Evolutionary conservation across 2,329 filamentous ascomycete species (phyloP).

Genomic region (Aschersonia sp.): DNA sequence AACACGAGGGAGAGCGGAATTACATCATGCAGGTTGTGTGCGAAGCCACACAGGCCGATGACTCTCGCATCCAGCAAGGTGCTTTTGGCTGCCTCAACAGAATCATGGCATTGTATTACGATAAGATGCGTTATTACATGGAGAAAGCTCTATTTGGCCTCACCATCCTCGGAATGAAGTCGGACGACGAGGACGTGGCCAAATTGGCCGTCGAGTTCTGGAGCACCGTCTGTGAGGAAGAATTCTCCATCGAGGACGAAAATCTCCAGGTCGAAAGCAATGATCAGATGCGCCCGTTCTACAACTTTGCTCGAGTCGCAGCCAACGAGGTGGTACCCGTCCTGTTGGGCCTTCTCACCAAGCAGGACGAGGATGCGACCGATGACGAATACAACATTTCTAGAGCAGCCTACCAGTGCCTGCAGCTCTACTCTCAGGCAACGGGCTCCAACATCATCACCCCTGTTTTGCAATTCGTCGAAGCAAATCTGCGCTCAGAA

Average conservation of each 20-base stretch:
- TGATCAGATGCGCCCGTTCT: slow-evolving; percentile 79
- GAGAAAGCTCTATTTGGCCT: slow-evolving; percentile 97
- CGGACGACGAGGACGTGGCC: slow-evolving; percentile 89
- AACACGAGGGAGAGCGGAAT: slow-evolving; percentile 97
- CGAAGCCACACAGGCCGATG: slow-evolving; percentile 90
- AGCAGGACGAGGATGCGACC: slow-evolving; percentile 92
- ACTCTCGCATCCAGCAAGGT: slow-evolving; percentile 84
- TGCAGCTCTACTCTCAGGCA: slow-evolving; percentile 89
- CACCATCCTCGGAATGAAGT: slow-evolving; percentile 98
- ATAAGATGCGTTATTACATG: slow-evolving; percentile 99
- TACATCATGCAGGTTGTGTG: slow-evolving; percentile 99
- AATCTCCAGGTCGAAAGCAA: slow-evolving; percentile 65
- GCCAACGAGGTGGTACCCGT: slow-evolving; percentile 91
- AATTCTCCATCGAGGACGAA: slow-evolving; percentile 95
- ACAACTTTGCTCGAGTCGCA: slow-evolving; percentile 89
- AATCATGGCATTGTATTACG: slow-evolving; percentile 98
- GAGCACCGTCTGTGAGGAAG: slow-evolving; percentile 99
- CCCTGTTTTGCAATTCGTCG: slow-evolving; percentile 81
- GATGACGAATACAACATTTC: slow-evolving; percentile 98
- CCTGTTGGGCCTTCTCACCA: slow-evolving; percentile 74
- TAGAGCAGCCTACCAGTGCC: slow-evolving; percentile 87
- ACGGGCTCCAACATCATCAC: slow-evolving; percentile 74
- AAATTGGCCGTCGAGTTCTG: slow-evolving; percentile 98
- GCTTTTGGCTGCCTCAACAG: slow-evolving; percentile 96
- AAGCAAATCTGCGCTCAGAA: slow-evolving; percentile 74